A percentile compares a stretch with the other conserved stretches of the same genome.
Conservation (phyloP, 306 rosid species). For the Pterocarpus macrocarpus region DNA sequence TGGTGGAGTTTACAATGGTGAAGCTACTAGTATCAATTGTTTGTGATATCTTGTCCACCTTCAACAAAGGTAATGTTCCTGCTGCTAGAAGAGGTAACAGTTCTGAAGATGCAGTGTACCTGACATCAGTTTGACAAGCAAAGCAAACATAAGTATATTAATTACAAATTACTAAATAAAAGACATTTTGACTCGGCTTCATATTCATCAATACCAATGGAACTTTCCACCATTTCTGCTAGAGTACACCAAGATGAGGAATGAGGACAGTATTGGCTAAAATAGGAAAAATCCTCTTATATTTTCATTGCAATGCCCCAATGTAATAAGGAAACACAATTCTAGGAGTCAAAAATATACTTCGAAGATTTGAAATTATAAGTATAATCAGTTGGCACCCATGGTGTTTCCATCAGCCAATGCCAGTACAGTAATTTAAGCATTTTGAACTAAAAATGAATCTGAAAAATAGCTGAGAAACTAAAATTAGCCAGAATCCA, state of each 20-base stretch:
- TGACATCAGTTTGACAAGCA: conserved; percentile 47
- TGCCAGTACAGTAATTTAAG: too few species aligned
- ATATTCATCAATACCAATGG: conserved; percentile 26
- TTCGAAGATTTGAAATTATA: too few species aligned
- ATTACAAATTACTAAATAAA: background rate
- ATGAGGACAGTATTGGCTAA: background rate
- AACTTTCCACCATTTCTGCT: conserved; percentile 13
- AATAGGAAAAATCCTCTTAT: background rate
- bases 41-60: conserved; percentile 79
- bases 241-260: conserved; percentile 37
- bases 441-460: too few species aligned
- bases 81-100: conserved; percentile 88
- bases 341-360: too few species aligned
- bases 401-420: too few species aligned
- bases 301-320: background rate
- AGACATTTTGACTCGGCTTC: background rate
- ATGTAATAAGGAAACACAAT: too few species aligned
- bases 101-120: conserved; percentile 96
- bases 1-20: conserved; percentile 70
- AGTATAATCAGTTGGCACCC: too few species aligned
- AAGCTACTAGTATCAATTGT: conserved; percentile 65
- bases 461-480: too few species aligned
- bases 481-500: too few species aligned
- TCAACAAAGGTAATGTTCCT: conserved; percentile 80
- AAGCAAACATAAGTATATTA: conserved; percentile 3